A percentile compares a stretch with the other conserved stretches of the same genome.
Conservation (phyloP, 1,284 basidiomycete genomes). For the Leccinum subfulvum region DNA sequence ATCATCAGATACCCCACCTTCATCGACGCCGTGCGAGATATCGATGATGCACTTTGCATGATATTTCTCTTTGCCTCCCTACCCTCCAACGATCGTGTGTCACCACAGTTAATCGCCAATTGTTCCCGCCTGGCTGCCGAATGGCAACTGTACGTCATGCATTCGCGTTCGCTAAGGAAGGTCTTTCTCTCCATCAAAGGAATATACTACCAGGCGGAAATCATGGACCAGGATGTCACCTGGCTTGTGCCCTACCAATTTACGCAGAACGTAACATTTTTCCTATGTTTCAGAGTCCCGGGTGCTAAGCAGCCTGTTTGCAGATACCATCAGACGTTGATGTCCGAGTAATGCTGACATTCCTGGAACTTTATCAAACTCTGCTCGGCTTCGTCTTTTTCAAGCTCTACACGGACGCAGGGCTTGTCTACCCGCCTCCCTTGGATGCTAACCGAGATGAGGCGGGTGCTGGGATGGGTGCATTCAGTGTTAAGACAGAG, state of each 20-base stretch:
- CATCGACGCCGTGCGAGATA: conserved; percentile 91
- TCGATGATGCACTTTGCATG: conserved; percentile 97
- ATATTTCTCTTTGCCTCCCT: conserved; percentile 90
- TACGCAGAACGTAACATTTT: conserved; percentile 79
- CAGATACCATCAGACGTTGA: conserved; percentile 95
- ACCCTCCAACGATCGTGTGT: conserved; percentile 80
- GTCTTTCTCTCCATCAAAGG: conserved; percentile 98
- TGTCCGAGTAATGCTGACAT: conserved; percentile 97
- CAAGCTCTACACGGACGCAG: conserved; percentile 95
- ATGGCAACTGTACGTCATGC: conserved; percentile 96
- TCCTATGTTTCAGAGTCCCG: neutral
- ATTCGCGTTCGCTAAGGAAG: conserved; percentile 83
- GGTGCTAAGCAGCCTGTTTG: conserved; percentile 15
- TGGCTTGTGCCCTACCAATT: conserved; percentile 99
- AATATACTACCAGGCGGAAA: conserved; percentile 96
- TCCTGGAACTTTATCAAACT: conserved; percentile 98
- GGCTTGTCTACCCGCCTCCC: conserved; percentile 93
- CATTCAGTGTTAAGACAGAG: conserved; percentile 76
- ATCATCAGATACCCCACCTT: conserved; percentile 89
- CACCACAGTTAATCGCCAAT: conserved; percentile 85
- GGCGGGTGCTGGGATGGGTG: conserved; percentile 86
- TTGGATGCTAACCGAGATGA: conserved; percentile 86
- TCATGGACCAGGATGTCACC: conserved; percentile 89
- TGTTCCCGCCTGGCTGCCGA: conserved; percentile 87
- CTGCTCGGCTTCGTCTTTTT: conserved; percentile 94